These are phyloP conservation scores for Rhodomyrtus psidioides DNA, from an alignment of 441 rosid genomes.

Conservation along the genomic window DNA sequence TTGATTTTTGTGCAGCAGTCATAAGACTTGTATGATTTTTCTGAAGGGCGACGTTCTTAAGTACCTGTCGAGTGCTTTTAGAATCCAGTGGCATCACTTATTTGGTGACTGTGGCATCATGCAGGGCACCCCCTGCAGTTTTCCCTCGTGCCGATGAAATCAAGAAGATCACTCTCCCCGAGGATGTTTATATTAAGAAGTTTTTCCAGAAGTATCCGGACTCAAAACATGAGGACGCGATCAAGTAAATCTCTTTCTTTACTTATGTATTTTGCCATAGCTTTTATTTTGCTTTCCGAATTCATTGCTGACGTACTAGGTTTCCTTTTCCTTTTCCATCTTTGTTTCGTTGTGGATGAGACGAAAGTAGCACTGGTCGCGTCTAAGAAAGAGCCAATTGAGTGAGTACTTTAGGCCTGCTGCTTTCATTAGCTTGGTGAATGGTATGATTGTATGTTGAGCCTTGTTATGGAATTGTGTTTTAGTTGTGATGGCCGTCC, in stretches of 20 bases:
- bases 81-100: background rate
- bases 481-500: background rate
- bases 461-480: background rate
- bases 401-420: background rate
- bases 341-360: background rate
- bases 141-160: slow-evolving; percentile 63
- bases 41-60: background rate
- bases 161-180: slow-evolving; percentile 60
- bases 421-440: background rate
- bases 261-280: background rate
- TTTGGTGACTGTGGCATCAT: background rate
- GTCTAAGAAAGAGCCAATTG: background rate
- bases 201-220: slow-evolving; percentile 53
- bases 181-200: slow-evolving; percentile 58
- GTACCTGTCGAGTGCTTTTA: background rate
- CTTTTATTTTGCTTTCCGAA: background rate
- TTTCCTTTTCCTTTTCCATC: background rate
- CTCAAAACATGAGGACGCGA: slow-evolving; percentile 47
- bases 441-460: background rate
- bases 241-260: slow-evolving; percentile 27
- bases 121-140: slow-evolving; percentile 74
- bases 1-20: background rate
- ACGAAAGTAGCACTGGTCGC: background rate
- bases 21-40: background rate
- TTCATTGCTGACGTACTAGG: background rate